Percentiles rank a stretch among this genome's conserved stretches.
Conservation (phyloP, 179 eudicot species). For the Vitellaria paradoxa region DNA sequence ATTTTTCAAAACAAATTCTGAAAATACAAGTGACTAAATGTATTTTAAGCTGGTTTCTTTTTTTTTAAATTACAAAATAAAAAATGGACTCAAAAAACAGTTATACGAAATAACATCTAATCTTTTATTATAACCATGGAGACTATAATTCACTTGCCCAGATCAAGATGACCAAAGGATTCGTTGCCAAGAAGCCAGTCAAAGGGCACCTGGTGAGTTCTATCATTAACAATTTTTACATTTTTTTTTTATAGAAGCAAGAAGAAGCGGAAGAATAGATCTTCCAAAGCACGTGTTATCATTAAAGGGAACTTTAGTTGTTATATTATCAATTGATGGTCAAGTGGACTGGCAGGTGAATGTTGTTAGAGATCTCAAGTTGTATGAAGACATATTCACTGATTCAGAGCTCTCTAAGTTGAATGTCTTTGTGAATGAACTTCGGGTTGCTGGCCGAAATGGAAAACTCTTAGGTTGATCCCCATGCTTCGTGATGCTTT, state of each 20-base stretch:
- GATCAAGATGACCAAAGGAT: slow-evolving; percentile 94
- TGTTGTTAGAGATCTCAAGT: slow-evolving; percentile 88
- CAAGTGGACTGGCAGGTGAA: slow-evolving; percentile 64
- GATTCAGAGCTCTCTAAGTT: slow-evolving; percentile 66
- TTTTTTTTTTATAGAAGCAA: too few species aligned
- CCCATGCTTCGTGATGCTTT: slow-evolving; percentile 52
- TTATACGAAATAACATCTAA: too few species aligned
- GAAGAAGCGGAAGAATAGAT: neutral
- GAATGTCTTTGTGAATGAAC: slow-evolving; percentile 58
- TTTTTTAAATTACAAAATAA: too few species aligned
- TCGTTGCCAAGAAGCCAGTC: slow-evolving; percentile 94
- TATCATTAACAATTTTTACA: neutral
- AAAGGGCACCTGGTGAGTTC: slow-evolving; percentile 90
- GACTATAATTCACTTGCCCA: slow-evolving; percentile 55
- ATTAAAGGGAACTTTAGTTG: neutral
- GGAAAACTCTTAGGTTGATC: slow-evolving; percentile 88
- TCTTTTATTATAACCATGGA: slow-evolving; percentile 67
- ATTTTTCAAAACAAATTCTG: too few species aligned
- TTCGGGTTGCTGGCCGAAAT: slow-evolving; percentile 79
- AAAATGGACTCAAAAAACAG: too few species aligned
- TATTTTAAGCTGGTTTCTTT: too few species aligned
- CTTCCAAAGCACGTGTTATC: neutral
- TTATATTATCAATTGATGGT: neutral
- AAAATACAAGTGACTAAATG: too few species aligned
- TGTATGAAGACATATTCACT: slow-evolving; percentile 75